Percentiles rank a stretch among this genome's conserved stretches.
Conservation (phyloP, 371 early-diverging fungal genomes). For the Mortierella sp. region DNA sequence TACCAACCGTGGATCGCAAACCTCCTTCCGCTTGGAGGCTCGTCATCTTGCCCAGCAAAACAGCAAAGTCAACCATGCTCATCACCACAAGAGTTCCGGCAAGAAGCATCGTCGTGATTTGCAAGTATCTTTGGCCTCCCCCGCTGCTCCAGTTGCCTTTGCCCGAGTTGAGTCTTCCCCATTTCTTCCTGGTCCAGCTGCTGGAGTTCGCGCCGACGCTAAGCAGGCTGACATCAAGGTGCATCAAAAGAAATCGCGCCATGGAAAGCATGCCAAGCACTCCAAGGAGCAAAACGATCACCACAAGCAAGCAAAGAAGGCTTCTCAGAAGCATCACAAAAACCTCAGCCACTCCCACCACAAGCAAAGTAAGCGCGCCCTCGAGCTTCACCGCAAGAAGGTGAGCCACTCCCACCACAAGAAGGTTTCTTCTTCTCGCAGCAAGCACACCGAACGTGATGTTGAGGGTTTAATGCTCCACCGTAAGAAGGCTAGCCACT, state of each 20-base stretch:
- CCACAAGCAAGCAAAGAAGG: background rate
- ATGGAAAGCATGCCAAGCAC: conserved; percentile 10
- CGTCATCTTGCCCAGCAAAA: conserved; percentile 32
- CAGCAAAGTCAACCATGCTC: conserved; percentile 22
- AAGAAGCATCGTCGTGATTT: conserved; percentile 26
- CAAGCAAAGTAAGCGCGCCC: conserved; percentile 28
- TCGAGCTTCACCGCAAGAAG: conserved; percentile 24
- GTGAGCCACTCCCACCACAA: conserved; percentile 12
- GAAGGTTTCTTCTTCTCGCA: conserved; percentile 6
- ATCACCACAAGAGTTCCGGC: conserved; percentile 19
- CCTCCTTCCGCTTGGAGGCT: conserved; percentile 45
- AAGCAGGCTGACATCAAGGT: background rate
- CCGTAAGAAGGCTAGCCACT: conserved; percentile 24
- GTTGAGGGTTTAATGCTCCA: conserved; percentile 7
- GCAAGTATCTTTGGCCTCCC: conserved; percentile 5
- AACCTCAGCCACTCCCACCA: conserved; percentile 13
- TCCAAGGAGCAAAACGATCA: conserved; percentile 4
- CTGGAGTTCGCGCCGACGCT: too few species aligned
- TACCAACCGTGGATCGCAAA: conserved; percentile 25
- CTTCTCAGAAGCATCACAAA: background rate
- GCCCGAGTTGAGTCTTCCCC: background rate
- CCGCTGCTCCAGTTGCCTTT: conserved; percentile 9
- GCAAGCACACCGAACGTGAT: conserved; percentile 23
- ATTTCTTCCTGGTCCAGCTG: background rate
- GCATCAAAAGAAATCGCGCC: background rate